phyloP scores from a whole-genome alignment of 139 green algal species.

The Chlamydomonas schloesseri region DNA sequence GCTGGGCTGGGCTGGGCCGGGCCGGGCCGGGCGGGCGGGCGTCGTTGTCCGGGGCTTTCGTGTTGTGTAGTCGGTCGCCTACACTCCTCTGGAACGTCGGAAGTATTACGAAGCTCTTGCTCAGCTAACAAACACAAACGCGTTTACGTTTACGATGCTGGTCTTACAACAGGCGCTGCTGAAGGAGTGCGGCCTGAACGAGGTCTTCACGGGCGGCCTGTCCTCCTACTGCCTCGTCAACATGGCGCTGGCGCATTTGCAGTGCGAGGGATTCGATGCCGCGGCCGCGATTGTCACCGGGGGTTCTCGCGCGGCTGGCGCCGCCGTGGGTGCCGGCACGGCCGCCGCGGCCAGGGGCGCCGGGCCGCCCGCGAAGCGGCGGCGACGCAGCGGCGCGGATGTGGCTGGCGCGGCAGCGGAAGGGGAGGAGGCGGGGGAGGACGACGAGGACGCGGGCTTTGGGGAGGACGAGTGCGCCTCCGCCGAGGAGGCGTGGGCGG shows the following conservation, averaged over 20 bases:
- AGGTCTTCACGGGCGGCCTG: conserved; percentile 79
- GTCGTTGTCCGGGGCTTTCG: too few species aligned
- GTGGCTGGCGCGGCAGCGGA: neutral
- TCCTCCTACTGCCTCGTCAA: conserved; percentile 79
- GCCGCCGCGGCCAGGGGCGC: neutral
- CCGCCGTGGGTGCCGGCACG: too few species aligned
- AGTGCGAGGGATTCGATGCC: conserved; percentile 58
- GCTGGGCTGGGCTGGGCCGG: too few species aligned
- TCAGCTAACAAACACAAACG: too few species aligned
- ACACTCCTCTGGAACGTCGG: too few species aligned
- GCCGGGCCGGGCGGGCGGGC: too few species aligned
- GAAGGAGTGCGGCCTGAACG: conserved; percentile 72
- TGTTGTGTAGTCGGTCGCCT: too few species aligned
- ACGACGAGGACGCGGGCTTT: neutral
- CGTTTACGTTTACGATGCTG: too few species aligned
- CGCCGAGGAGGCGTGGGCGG: neutral
- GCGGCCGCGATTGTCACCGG: neutral
- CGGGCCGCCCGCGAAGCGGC: neutral
- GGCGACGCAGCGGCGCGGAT: neutral
- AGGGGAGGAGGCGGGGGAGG: neutral
- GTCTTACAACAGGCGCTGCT: conserved; percentile 30
- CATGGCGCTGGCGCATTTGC: conserved; percentile 80
- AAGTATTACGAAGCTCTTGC: too few species aligned
- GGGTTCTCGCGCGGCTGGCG: neutral
- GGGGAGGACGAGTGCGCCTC: too few species aligned